Evolutionary conservation across 768 basidiomycete species (phyloP).

Genomic region (Suillus lakei): DNA sequence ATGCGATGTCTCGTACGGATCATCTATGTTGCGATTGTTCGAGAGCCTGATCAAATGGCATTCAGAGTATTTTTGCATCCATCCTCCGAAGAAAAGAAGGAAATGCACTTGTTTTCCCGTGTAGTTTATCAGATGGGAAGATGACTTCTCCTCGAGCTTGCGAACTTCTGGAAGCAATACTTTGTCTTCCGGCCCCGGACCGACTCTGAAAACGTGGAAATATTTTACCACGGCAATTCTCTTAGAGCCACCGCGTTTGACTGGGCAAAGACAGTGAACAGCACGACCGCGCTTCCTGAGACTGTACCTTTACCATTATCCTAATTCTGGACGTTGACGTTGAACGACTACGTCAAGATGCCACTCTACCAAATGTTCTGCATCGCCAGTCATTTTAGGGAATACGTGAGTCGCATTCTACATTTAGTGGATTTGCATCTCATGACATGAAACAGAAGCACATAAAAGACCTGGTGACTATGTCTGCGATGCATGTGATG

Average conservation of each 20-base stretch:
- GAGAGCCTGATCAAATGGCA: not conserved
- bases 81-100: not conserved
- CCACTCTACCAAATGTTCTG: constrained; percentile 89
- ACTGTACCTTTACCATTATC: not conserved
- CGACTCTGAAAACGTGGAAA: not conserved
- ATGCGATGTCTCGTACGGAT: not conserved
- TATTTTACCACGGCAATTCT: not conserved
- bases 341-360: constrained; percentile 48
- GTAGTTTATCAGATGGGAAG: not conserved
- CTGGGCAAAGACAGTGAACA: not conserved
- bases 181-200: not conserved
- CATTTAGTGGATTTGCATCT: constrained; percentile 1
- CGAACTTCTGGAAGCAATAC: not conserved
- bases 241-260: not conserved
- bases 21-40: not conserved
- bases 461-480: constrained; percentile 74
- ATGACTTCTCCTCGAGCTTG: not conserved
- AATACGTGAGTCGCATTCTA: constrained; percentile 60
- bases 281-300: not conserved
- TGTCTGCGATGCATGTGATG: constrained; percentile 74
- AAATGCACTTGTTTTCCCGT: not conserved
- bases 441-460: constrained; percentile 53
- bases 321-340: not conserved
- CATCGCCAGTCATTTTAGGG: constrained; percentile 73
- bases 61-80: not conserved